Base-by-base conservation (phyloP, 495 filamentous ascomycete species). In the Bacidia gigantensis region DNA sequence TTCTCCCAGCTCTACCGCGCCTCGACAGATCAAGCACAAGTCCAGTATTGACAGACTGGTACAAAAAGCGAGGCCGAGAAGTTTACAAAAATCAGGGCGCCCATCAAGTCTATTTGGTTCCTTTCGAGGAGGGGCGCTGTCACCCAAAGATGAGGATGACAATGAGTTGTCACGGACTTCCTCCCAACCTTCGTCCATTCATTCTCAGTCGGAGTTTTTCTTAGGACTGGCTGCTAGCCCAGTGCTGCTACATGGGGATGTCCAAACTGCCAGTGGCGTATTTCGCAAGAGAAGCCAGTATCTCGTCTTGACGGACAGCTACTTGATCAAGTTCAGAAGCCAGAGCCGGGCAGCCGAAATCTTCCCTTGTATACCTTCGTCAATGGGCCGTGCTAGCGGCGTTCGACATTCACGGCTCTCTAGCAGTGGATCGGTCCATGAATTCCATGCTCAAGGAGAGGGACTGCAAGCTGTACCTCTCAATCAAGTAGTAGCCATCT, bases 201-300 rank as follows among this genome's bases (percentile, higher is more conserved):
- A 54, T 35, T 56, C 55, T 12, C 29, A 40, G 35, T 50, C 49
- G 52, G 62, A 63, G 44, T 58, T 61, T 42, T 68, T 69, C 65
- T 70, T 22, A 14, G 49, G 24, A n/a, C 23, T 50, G 21, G 46
- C 38, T 24, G 43, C 23, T 26, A 54, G 41, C 41, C 50, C 44
- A 46, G 75, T 83, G 26, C 59, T 82, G 14, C 77, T 84, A 52
- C 77, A 83, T 65, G 87, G 87, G 2, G 80, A 87, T 56, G 75
- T 93, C 22, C 87, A 94, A 65, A 82, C 83, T 1, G 86, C 85
- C 29, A 78, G 81, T 24, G 79, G 84, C 41, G 76, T 94, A 66
- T 80, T 95, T 64, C 77, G 86, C 63, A 84, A 86, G 63, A 89
- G 86, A 68, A 85, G 79, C 60, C 87, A 93, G 55, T 96, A 87